A percentile compares a stretch with the other conserved stretches of the same genome.
Evolutionary conservation across 495 filamentous ascomycete genomes (phyloP).

Genomic region (Penicillium subrubescens): DNA sequence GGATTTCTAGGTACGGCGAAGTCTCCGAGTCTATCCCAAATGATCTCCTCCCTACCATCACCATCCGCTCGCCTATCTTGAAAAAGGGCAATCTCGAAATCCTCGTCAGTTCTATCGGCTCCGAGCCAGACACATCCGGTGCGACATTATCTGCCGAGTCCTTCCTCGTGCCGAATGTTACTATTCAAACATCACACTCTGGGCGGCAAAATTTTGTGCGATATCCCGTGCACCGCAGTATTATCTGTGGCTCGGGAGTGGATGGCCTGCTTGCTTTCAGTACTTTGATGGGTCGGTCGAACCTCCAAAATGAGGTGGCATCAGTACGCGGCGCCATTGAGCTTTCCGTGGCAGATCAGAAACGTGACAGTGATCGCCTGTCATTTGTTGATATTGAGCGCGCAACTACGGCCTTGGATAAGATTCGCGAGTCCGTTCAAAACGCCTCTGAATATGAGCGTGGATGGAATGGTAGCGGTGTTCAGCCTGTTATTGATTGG

Average conservation of each 20-base stretch:
- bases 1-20: conserved; percentile 54
- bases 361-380: conserved; percentile 31
- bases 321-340: conserved; percentile 60
- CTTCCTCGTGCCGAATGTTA: conserved; percentile 73
- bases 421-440: conserved; percentile 66
- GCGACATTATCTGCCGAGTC: conserved; percentile 55
- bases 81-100: conserved; percentile 75
- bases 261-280: conserved; percentile 56
- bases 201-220: conserved; percentile 64
- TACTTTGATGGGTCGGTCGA: conserved; percentile 39
- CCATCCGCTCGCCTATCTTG: conserved; percentile 68
- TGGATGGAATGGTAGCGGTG: conserved; percentile 69
- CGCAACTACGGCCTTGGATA: conserved; percentile 59
- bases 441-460: conserved; percentile 72
- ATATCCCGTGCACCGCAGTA: conserved; percentile 82
- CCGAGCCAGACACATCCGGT: conserved; percentile 38
- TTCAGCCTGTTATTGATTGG: conserved; percentile 70
- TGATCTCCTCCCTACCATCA: conserved; percentile 55
- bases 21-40: conserved; percentile 43
- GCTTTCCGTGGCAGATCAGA: conserved; percentile 41
- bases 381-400: conserved; percentile 56
- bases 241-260: conserved; percentile 73
- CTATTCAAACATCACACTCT: conserved; percentile 61
- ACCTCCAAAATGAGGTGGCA: conserved; percentile 36
- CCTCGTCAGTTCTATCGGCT: conserved; percentile 62